These are phyloP conservation scores for Eutypa lata DNA, from an alignment of 2,329 filamentous ascomycete species.

Conservation along the genomic window DNA sequence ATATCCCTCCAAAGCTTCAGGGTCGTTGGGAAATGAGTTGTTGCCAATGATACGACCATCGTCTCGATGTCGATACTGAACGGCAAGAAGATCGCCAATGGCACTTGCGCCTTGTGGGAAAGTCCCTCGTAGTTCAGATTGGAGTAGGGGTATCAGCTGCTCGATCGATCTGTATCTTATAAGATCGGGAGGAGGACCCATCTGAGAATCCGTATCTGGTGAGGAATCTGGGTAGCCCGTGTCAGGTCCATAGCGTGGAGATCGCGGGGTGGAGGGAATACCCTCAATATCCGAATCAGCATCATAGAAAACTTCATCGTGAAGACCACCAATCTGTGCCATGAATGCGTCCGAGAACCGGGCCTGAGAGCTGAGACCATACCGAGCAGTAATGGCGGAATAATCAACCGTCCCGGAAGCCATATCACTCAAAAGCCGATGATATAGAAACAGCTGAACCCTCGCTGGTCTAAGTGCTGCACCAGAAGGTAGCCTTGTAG, in stretches of 20 bases:
- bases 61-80: constrained; percentile 51
- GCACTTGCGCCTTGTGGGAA: constrained; percentile 49
- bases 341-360: constrained; percentile 79
- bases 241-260: constrained; percentile 22
- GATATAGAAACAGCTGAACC: constrained; percentile 88
- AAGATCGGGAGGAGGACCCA: constrained; percentile 29
- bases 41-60: constrained; percentile 53
- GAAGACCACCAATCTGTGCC: constrained; percentile 66
- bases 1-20: constrained; percentile 61
- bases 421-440: constrained; percentile 75
- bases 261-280: constrained; percentile 26
- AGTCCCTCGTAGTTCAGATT: constrained; percentile 46
- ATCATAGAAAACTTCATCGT: constrained; percentile 63
- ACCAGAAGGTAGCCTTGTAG: constrained; percentile 60
- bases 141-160: constrained; percentile 44
- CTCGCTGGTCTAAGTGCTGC: constrained; percentile 69
- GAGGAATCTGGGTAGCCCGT: constrained; percentile 17
- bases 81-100: constrained; percentile 48
- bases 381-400: constrained; percentile 64
- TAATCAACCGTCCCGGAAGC: constrained; percentile 70
- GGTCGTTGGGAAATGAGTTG: constrained; percentile 65
- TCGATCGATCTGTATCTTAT: constrained; percentile 48
- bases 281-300: constrained; percentile 21
- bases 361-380: constrained; percentile 62
- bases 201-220: constrained; percentile 6